Percentiles rank a stretch among this genome's conserved stretches.
Evolutionary conservation across 2,329 filamentous ascomycete genomes (phyloP).

Genomic region (Xylariaceae sp.): DNA sequence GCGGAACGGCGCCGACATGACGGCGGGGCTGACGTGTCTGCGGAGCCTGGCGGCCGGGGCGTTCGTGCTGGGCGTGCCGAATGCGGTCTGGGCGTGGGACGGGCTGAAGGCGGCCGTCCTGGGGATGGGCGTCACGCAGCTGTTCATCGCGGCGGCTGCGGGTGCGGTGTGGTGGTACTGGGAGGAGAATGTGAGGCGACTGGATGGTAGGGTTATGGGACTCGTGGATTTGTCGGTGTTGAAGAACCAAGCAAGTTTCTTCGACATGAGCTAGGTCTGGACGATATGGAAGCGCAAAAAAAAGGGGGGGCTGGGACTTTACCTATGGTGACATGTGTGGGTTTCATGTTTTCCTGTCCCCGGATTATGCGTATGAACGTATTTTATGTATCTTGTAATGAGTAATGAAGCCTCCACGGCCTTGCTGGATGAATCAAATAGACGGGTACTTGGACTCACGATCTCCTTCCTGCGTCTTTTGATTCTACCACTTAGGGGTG

Average conservation of each 20-base stretch:
- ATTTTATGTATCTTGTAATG: too few relatives aligned
- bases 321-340: too few relatives aligned
- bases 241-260: conserved; percentile 41
- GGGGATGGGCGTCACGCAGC: conserved; percentile 38
- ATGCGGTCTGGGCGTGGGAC: conserved; percentile 36
- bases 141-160: conserved; percentile 31
- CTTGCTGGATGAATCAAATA: too few relatives aligned
- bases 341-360: too few relatives aligned
- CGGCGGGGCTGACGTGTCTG: conserved; percentile 36
- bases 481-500: too few relatives aligned
- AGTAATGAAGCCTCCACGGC: too few relatives aligned
- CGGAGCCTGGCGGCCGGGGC: conserved; percentile 38
- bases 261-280: conserved; percentile 33
- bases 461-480: too few relatives aligned
- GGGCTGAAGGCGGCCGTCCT: conserved; percentile 33
- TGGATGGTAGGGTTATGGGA: conserved; percentile 44
- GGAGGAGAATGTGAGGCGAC: conserved; percentile 36
- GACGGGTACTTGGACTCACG: too few relatives aligned
- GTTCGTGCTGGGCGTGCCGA: conserved; percentile 38
- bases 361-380: too few relatives aligned
- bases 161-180: conserved; percentile 37
- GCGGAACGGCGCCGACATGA: conserved; percentile 46
- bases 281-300: too few relatives aligned
- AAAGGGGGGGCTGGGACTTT: too few relatives aligned
- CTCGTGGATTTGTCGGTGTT: conserved; percentile 40